phyloP scores from a whole-genome alignment of 2,329 filamentous ascomycete species.

The Sarocladiaceae sp. region DNA sequence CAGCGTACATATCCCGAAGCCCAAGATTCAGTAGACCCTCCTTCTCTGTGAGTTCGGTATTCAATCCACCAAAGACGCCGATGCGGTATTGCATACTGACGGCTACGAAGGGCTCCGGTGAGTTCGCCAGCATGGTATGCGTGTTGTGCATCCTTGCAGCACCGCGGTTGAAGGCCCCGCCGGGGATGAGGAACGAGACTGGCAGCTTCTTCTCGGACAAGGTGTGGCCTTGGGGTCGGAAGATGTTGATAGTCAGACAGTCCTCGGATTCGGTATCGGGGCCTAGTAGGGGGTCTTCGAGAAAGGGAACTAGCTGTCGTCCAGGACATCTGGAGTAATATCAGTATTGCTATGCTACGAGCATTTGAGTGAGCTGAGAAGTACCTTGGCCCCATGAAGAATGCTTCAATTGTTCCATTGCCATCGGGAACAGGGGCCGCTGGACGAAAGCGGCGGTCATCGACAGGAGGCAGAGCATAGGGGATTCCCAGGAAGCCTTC shows the following conservation, averaged over 20 bases:
- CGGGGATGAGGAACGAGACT: slow-evolving; percentile 20
- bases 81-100: slow-evolving; percentile 43
- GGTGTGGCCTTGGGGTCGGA: slow-evolving; percentile 15
- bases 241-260: slow-evolving; percentile 21
- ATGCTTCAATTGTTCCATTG: slow-evolving; percentile 20
- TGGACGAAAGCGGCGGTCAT: slow-evolving; percentile 34
- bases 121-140: slow-evolving; percentile 43
- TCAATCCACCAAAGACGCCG: slow-evolving; percentile 52
- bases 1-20: slow-evolving; percentile 40
- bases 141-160: slow-evolving; percentile 30
- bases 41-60: slow-evolving; percentile 41
- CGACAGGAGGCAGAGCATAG: slow-evolving; percentile 38
- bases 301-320: slow-evolving; percentile 23
- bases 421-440: slow-evolving; percentile 22
- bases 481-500: slow-evolving; percentile 41
- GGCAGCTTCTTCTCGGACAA: slow-evolving; percentile 17
- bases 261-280: slow-evolving; percentile 24
- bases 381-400: slow-evolving; percentile 17
- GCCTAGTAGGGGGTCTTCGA: slow-evolving; percentile 22
- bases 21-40: slow-evolving; percentile 49
- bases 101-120: slow-evolving; percentile 38
- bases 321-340: slow-evolving; percentile 22
- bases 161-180: slow-evolving; percentile 25
- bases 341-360: not conserved
- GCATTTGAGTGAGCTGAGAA: not conserved